Evolutionary conservation across 805 yeast species (phyloP), one percentile per base, ranked within the genome.

Genomic region (Lipomyces yamanashiensis): DNA sequence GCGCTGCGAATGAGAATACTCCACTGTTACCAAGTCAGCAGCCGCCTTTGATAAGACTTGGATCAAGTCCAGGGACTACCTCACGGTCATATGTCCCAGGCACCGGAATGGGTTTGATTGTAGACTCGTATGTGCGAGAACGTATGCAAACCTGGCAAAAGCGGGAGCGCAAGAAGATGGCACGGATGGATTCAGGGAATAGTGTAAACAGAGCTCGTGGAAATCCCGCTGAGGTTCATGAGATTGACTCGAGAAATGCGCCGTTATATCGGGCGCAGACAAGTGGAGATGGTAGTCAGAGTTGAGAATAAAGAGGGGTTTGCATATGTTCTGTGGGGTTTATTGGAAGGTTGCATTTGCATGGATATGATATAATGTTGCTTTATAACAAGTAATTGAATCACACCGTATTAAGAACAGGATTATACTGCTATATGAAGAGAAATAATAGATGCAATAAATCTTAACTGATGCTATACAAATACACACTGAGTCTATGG

Each of bases 91-190:
- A 66, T 41, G 59, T 66, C n/a, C 69, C 69, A 5, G 69, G 69
- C 6, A 57, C 68, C 1, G 69, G 69, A 1, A 56, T 66, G 64
- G 69, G 69, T 5, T 37, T 66, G 37, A 55, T 66, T 28, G 64
- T 66, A 28, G 68, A 66, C 34, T 66, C 69, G 36, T 69, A 66
- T 28, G 66, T 66, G n/a, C 62, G 69, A 2, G 69, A 66, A n/a
- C 59, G 61, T 23, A 54, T 62, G 61, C 61, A 58, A 19, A 47
- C 17, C 9, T 64, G 68, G 68, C 68, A 64, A 47, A 50, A 41
- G 51, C 61, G 45, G 12, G 62, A 53, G 39, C 54, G 61, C n/a
- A 44, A 48, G 33, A 39, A 15, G 47, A 37, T 43, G 4, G 6
- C 44, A 1, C 37, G 59, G 33, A 33, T 21, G 17, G n/a, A 41